Conservation (phyloP, 805 yeast species). For the Ogataea dorogensis region DNA sequence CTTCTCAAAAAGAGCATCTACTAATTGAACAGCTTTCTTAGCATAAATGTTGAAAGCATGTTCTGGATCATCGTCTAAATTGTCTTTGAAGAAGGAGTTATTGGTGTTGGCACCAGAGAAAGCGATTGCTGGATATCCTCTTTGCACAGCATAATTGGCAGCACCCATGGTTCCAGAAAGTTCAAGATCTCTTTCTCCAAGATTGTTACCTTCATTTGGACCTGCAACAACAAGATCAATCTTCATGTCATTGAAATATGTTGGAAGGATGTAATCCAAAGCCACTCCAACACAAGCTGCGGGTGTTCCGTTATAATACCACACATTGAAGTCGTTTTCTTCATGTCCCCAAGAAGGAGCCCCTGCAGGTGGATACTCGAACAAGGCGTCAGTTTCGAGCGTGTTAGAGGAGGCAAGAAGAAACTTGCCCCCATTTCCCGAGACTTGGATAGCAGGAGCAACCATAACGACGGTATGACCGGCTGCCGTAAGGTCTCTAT, state of each 20-base stretch:
- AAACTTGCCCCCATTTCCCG: conserved; percentile 57
- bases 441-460: conserved; percentile 51
- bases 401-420: conserved; percentile 40
- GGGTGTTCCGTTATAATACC: conserved; percentile 60
- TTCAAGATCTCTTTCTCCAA: conserved; percentile 42
- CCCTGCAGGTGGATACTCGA: conserved; percentile 46
- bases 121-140: conserved; percentile 52
- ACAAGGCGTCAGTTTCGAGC: conserved; percentile 46
- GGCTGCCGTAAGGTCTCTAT: conserved; percentile 44
- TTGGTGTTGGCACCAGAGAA: conserved; percentile 51
- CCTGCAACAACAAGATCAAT: conserved; percentile 51
- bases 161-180: conserved; percentile 55
- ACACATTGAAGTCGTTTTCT: conserved; percentile 38
- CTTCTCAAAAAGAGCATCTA: conserved; percentile 37
- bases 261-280: conserved; percentile 47
- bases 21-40: conserved; percentile 38
- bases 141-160: conserved; percentile 44
- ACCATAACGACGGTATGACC: conserved; percentile 49
- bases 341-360: conserved; percentile 58
- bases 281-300: conserved; percentile 51
- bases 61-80: conserved; percentile 39
- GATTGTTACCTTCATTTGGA: conserved; percentile 52
- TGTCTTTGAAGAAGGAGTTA: conserved; percentile 50
- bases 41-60: conserved; percentile 47
- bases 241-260: conserved; percentile 41